Evolutionary conservation across 163 green algal species (phyloP).

Genomic region (Trebouxiophyceae sp.): DNA sequence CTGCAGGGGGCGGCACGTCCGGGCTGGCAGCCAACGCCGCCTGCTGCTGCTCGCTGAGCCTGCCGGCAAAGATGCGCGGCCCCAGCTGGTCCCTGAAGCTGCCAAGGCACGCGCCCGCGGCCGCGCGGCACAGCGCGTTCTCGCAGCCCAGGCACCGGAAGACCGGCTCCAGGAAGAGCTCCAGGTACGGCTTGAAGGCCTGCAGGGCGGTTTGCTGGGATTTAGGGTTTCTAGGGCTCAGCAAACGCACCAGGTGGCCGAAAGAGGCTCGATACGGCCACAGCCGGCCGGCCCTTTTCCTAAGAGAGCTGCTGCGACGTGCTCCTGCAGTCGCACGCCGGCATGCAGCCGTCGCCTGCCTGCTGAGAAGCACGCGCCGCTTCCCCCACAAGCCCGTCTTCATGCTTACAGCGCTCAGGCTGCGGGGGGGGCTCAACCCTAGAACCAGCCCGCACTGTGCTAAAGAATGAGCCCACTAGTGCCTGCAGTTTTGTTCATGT

Average conservation of each 20-base stretch:
- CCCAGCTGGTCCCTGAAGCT: slow-evolving; percentile 61
- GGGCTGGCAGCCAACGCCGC: slow-evolving; percentile 16
- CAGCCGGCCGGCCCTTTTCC: not conserved
- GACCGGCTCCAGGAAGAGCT: slow-evolving; percentile 54
- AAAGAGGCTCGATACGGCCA: not conserved
- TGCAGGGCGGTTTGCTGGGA: slow-evolving; percentile 7
- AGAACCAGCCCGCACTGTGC: no score
- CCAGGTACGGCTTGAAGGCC: slow-evolving; percentile 45
- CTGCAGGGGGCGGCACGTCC: slow-evolving; percentile 24
- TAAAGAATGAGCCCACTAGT: no score
- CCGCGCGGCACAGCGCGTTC: slow-evolving; percentile 57
- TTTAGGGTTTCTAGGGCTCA: no score
- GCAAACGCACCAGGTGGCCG: not conserved
- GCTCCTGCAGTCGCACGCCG: not conserved
- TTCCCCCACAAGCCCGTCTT: no score
- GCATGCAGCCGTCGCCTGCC: not conserved
- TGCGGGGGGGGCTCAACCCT: no score
- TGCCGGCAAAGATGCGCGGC: slow-evolving; percentile 54
- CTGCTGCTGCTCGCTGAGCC: slow-evolving; percentile 27
- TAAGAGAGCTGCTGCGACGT: no score
- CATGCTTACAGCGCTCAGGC: no score
- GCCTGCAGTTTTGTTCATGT: no score
- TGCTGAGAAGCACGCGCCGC: no score
- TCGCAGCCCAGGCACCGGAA: slow-evolving; percentile 55
- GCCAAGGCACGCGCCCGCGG: slow-evolving; percentile 45